Percentiles rank a stretch among this genome's conserved stretches.
Conservation (phyloP, 2,329 filamentous ascomycete species). For the Botrytis cinerea region DNA sequence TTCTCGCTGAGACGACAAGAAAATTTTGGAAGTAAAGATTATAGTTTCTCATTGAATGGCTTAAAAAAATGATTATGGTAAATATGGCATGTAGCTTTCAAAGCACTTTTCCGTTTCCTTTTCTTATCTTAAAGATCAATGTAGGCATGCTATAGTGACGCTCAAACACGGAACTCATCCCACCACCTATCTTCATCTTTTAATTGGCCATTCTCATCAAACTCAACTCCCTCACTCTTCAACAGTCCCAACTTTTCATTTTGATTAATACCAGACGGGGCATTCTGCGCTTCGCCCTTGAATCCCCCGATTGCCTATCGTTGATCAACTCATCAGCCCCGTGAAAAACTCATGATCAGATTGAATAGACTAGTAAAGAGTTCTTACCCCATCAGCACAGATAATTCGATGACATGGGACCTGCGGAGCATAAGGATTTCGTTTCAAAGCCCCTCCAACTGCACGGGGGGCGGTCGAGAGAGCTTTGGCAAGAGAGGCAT, state of each 20-base stretch:
- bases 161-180: slow-evolving; percentile 1
- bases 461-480: slow-evolving; percentile 62
- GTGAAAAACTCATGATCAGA: not conserved
- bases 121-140: not conserved
- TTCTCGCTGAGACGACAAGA: not conserved
- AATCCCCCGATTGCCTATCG: slow-evolving; percentile 50
- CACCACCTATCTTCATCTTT: slow-evolving; percentile 2
- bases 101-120: not conserved
- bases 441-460: slow-evolving; percentile 60
- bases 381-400: slow-evolving; percentile 52
- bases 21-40: not conserved
- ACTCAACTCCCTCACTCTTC: slow-evolving; percentile 9
- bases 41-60: too few relatives aligned
- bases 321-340: not conserved
- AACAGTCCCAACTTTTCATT: slow-evolving; percentile 45
- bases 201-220: slow-evolving; percentile 6
- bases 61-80: not conserved
- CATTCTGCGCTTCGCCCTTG: slow-evolving; percentile 53
- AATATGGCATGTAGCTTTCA: not conserved
- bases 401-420: slow-evolving; percentile 64
- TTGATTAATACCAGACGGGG: slow-evolving; percentile 51
- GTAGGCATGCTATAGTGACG: not conserved
- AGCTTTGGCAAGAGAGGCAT: slow-evolving; percentile 57
- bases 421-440: slow-evolving; percentile 63
- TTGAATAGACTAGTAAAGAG: not conserved